Evolutionary conservation across 2,329 filamentous ascomycete species (phyloP), one percentile per base, ranked within the genome.

Genomic region (Pyrenophora seminiperda): DNA sequence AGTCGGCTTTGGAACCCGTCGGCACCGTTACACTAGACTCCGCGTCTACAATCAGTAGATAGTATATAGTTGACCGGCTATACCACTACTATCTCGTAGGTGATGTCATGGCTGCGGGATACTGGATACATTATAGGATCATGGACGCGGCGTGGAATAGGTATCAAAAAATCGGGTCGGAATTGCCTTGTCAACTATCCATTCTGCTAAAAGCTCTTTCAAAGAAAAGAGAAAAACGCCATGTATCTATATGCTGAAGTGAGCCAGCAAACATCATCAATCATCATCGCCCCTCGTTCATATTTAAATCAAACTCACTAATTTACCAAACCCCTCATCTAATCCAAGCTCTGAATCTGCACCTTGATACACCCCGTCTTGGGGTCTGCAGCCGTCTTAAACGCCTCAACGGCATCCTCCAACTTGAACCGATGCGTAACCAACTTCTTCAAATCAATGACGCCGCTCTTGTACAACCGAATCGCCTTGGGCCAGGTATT

Each of bases 341-440:
- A 63, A 49, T 70, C 65, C 48, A 77, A 70, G 66, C 83, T 91
- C 79, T 92, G 90, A 68, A 97, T 97, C 82, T 91, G 89, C 53
- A 97, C 92, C 81, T 97, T 97, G 76, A 97, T 97, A n/a, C 92
- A 91, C 5, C 93, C 92, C 42, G 89, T 96, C 80, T 88, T 91
- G 31, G 91, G 87, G 75, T 97, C 86, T 7, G 89, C 85, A 15
- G 92, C 91, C 32, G 90, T 94, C 77, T 91, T 85, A 74, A 97
- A 97, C 6, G 93, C 93, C 76, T 93, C 84, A 20, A 94, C 75
- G 0, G 92, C 91, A 71, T 97, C 88, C 76, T 96, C 92, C 30
- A 97, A 77, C 58, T 82, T 79, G 76, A 88, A 97, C 14, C 90
- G 18, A 78, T 97, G 93, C 32, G 93, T 97, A 29, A 97, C 91